Percentiles rank a stretch among this genome's conserved stretches.
Conservation (phyloP, 345 rosid genomes). For the Ceriops decandra region DNA sequence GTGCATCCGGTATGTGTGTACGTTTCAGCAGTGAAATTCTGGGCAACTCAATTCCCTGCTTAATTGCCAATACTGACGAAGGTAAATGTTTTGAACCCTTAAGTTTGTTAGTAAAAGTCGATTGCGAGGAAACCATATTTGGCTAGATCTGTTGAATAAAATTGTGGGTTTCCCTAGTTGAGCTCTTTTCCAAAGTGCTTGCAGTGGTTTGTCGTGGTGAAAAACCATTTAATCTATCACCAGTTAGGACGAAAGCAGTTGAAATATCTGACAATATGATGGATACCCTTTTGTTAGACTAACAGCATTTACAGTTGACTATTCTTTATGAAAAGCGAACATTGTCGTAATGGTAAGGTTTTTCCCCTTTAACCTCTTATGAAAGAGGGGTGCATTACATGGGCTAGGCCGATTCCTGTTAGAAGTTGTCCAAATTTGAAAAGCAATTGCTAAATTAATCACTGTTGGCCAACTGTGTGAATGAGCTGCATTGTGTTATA, state of each 20-base stretch:
- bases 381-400: too few species aligned
- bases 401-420: too few species aligned
- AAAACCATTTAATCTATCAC: not conserved
- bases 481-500: too few species aligned
- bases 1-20: constrained; percentile 67
- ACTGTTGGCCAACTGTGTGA: too few species aligned
- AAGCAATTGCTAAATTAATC: too few species aligned
- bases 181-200: constrained; percentile 21
- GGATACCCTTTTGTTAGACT: not conserved
- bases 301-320: not conserved
- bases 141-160: constrained; percentile 76
- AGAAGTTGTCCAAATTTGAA: too few species aligned
- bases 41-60: constrained; percentile 72
- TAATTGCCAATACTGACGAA: constrained; percentile 63
- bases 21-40: constrained; percentile 81
- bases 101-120: constrained; percentile 55
- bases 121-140: constrained; percentile 89
- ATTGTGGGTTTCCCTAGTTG: constrained; percentile 60
- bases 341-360: too few species aligned
- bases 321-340: too few species aligned
- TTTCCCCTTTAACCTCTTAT: too few species aligned
- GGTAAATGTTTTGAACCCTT: constrained; percentile 78
- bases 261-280: not conserved
- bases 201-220: constrained; percentile 1
- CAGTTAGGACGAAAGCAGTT: not conserved